Evolutionary conservation across 768 basidiomycete species (phyloP), one percentile per base, ranked within the genome.

Genomic region (Symmetrospora coprosmae): DNA sequence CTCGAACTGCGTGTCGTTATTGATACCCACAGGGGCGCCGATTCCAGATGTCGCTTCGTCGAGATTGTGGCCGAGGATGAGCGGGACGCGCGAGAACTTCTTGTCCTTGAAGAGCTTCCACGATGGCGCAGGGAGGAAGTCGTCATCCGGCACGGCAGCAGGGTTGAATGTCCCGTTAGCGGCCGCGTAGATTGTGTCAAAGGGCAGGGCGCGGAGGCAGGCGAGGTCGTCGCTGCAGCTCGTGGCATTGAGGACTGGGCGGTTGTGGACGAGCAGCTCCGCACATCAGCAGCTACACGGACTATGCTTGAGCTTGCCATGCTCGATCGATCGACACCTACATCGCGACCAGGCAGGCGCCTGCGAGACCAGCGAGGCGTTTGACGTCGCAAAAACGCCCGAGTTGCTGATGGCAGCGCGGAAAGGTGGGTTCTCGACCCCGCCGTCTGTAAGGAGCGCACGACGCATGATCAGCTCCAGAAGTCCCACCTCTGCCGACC

Each of bases 331-430:
- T 19, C 0, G 13, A 2, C n/a, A 16, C 35, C 23, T 46, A 62
- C 37, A 33, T 45, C 59, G 60, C 28, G 62, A 14, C 52, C 52
- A 55, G 39, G 16, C 4, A 14, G 37, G 23, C 23, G 21, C 39
- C 13, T 39, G 11, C 13, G 28, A 9, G 27, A 27, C 27, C 33
- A 37, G 28, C 23, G 23, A 16, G 11, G 35, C 4, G 30, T 25
- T 21, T 13, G 19, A 9, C 5, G 50, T 60, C 21, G 37, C 34
- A 0, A 55, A 28, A 2, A 9, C 35, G 21, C 66, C 66, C 4
- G 51, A 56, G 35, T 65, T 59, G 17, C 61, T 34, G 33, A 67
- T 63, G 5, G 59, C 66, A n/a, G 40, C 61, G 34, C 45, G 43
- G 61, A 67, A 65, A 17, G 65, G 59, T 19, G 19, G 6, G 2